A percentile compares a stretch with the other conserved stretches of the same genome.
Evolutionary conservation across 148 eudicot species (phyloP).

Genomic region (Rhododendron ferrugineum): DNA sequence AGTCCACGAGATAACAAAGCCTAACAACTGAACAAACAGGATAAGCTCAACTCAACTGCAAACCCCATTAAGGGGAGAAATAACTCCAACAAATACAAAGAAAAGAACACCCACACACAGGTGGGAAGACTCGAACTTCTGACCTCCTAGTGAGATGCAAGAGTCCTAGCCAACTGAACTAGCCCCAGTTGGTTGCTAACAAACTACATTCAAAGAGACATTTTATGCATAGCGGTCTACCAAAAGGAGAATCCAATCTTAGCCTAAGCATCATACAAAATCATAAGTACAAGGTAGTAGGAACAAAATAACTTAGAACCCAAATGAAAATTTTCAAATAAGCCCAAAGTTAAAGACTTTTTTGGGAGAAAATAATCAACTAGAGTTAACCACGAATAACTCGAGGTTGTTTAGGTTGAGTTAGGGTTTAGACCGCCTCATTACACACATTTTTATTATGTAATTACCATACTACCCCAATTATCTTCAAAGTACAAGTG

Average conservation of each 20-base stretch:
- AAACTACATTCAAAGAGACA: background rate
- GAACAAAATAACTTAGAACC: background rate
- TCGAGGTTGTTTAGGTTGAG: background rate
- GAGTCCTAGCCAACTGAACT: too few species aligned
- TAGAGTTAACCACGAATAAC: background rate
- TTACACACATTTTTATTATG: background rate
- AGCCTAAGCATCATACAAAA: background rate
- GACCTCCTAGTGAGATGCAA: too few species aligned
- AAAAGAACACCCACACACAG: too few species aligned
- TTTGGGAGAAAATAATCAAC: background rate
- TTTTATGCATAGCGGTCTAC: background rate
- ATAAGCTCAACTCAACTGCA: too few species aligned
- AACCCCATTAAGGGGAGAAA: too few species aligned
- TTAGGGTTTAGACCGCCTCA: background rate
- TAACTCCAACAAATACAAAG: too few species aligned
- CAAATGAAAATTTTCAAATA: background rate
- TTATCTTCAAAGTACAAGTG: background rate
- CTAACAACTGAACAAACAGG: too few species aligned
- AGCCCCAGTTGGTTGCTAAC: too few species aligned
- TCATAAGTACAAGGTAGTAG: background rate
- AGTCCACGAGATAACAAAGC: too few species aligned
- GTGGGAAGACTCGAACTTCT: too few species aligned
- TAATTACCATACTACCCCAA: background rate
- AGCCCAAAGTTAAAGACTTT: background rate
- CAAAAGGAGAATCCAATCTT: background rate